Percentiles rank a stretch among this genome's conserved stretches.
phyloP scores from a whole-genome alignment of 2,329 filamentous ascomycete genomes.

The Fusarium sp. region DNA sequence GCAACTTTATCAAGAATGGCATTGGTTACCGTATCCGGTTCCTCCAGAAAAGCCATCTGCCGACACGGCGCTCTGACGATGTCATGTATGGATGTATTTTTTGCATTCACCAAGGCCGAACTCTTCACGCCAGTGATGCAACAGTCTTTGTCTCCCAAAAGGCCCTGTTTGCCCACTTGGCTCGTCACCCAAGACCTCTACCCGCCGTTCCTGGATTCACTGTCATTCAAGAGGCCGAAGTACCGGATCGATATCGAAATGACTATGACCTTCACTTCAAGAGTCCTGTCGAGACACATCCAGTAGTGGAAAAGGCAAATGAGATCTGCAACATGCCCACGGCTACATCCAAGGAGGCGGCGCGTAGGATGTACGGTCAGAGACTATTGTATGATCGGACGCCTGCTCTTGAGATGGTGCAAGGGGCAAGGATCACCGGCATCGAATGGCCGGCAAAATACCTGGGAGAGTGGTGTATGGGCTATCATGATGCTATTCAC shows the following conservation, averaged over 20 bases:
- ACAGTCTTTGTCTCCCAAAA: conserved; percentile 67
- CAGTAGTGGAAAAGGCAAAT: conserved; percentile 53
- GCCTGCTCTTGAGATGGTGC: conserved; percentile 58
- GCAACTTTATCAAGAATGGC: conserved; percentile 59
- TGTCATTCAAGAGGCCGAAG: conserved; percentile 58
- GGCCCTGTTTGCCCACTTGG: conserved; percentile 64
- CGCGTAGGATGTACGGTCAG: conserved; percentile 61
- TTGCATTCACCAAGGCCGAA: conserved; percentile 62
- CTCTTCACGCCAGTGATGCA: conserved; percentile 64
- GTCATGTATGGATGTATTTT: conserved; percentile 67
- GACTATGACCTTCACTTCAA: conserved; percentile 66
- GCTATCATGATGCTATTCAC: conserved; percentile 65
- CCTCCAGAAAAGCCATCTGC: conserved; percentile 66
- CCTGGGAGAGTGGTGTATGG: conserved; percentile 67
- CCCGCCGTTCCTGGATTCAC: conserved; percentile 61
- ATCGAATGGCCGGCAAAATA: conserved; percentile 64
- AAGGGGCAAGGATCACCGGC: conserved; percentile 62
- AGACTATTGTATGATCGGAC: conserved; percentile 59
- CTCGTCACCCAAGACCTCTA: conserved; percentile 65
- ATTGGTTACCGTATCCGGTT: conserved; percentile 66
- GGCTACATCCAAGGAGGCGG: conserved; percentile 59
- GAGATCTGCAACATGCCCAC: conserved; percentile 58
- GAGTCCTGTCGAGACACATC: conserved; percentile 53
- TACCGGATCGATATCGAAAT: conserved; percentile 56
- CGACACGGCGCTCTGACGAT: conserved; percentile 62